Conservation (phyloP, 352 stramenopile genomes). For the Chloridella minuta region DNA sequence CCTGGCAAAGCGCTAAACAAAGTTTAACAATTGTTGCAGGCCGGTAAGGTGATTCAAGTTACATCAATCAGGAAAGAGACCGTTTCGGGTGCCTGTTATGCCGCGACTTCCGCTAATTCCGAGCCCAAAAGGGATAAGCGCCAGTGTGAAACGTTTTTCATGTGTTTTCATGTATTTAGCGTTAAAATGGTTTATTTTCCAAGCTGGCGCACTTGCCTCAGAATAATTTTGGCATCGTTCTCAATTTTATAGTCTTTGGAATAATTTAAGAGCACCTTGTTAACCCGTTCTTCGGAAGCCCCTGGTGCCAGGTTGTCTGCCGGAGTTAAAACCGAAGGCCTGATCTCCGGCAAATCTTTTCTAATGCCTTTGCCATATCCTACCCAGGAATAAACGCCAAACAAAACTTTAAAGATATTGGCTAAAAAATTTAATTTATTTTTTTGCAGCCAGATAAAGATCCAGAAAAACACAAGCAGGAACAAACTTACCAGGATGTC, state of each 20-base stretch:
- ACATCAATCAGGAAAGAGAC: no score
- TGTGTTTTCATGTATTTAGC: no score
- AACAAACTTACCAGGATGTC: neutral
- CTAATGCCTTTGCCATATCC: neutral
- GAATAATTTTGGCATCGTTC: neutral
- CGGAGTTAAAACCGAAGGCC: neutral
- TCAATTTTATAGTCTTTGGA: neutral
- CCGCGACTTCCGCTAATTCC: no score
- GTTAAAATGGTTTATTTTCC: neutral
- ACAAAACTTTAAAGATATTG: neutral
- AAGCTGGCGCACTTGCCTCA: neutral
- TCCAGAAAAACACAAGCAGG: neutral
- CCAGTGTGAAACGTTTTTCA: no score
- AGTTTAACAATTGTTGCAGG: neutral
- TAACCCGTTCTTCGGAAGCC: neutral
- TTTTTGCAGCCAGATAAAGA: neutral
- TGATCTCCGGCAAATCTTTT: neutral
- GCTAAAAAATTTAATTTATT: neutral
- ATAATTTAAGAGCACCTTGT: neutral
- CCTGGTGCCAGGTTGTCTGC: neutral
- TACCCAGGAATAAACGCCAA: conserved; percentile 3
- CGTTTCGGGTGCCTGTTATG: no score
- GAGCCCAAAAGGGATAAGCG: no score
- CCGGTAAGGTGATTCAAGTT: no score
- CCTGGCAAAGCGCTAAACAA: neutral